These are phyloP conservation scores for Pseudopediastrum boryanum DNA, from an alignment of 139 green algal species.

Conservation along the genomic window DNA sequence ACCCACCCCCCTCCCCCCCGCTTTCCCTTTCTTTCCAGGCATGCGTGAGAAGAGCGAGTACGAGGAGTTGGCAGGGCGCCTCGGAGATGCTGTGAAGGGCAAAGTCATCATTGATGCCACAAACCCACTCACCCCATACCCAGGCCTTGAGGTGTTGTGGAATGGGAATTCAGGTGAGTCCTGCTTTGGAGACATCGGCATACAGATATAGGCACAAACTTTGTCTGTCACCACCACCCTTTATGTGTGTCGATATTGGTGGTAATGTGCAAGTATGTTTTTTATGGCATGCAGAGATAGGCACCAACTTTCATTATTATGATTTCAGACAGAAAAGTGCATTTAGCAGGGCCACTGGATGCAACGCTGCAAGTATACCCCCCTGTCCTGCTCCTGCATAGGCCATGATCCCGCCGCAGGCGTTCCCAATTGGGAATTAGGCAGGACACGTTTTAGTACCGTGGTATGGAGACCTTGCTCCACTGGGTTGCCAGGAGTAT, in stretches of 20 bases:
- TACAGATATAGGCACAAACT: too few species aligned
- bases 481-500: too few species aligned
- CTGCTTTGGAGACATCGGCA: not conserved
- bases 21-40: not conserved
- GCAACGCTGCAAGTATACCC: not conserved
- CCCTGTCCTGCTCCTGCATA: too few species aligned
- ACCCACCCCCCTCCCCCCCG: not conserved
- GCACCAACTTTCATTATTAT: too few species aligned
- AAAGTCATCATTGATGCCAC: slow-evolving; percentile 46
- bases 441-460: too few species aligned
- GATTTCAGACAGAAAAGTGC: not conserved
- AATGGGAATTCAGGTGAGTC: slow-evolving; percentile 26
- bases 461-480: too few species aligned
- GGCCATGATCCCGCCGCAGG: too few species aligned
- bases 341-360: not conserved
- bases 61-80: not conserved
- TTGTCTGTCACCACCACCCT: too few species aligned
- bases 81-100: not conserved
- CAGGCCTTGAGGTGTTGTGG: slow-evolving; percentile 32
- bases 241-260: too few species aligned
- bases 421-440: too few species aligned
- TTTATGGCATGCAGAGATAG: too few species aligned
- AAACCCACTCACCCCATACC: slow-evolving; percentile 32
- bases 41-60: not conserved
- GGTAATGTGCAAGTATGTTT: too few species aligned